Evolutionary conservation across 1,284 basidiomycete genomes (phyloP), one percentile per base, ranked within the genome.

Genomic region (Heterobasidion occidentale): DNA sequence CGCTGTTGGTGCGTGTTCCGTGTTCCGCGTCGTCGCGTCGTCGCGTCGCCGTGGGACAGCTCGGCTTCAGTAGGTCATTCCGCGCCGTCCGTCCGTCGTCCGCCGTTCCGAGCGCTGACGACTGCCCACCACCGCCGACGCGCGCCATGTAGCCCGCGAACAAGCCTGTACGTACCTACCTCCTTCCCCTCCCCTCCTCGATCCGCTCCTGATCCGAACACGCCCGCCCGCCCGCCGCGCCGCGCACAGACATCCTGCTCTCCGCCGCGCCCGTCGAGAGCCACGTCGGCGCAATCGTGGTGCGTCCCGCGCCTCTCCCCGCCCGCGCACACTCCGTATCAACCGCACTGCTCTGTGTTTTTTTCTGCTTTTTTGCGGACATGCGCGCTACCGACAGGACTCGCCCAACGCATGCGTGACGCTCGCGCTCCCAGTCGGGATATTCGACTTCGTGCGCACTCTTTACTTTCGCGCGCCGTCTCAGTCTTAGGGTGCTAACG

Each of bases 351-450:
- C n/a, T n/a, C n/a, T n/a, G n/a, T n/a, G n/a, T n/a, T n/a, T n/a
- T n/a, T n/a, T n/a, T n/a, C n/a, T n/a, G n/a, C n/a, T n/a, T n/a
- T n/a, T n/a, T n/a, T n/a, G n/a, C n/a, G n/a, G n/a, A n/a, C n/a
- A n/a, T n/a, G n/a, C n/a, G n/a, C n/a, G n/a, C n/a, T n/a, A n/a
- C n/a, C n/a, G n/a, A n/a, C n/a, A 84, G 82, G 85, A 90, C 67
- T 85, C 84, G 3, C 88, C 87, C 2, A 90, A 90, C 61, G 87
- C 86, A 1, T 89, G 86, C 63, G 87, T 89, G 1, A 90, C 86
- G 0, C 71, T 90, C 46, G 86, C 78, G 0, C 73, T 90, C 3
- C 88, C 87, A 2, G 74, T 83, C 27, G 86, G 80, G 7, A 90
- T 89, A 61, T 90, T 90, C 63, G 84, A 88, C 54, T 78, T 83